phyloP scores from a whole-genome alignment of 352 stramenopile genomes.

The Lagenidium giganteum region DNA sequence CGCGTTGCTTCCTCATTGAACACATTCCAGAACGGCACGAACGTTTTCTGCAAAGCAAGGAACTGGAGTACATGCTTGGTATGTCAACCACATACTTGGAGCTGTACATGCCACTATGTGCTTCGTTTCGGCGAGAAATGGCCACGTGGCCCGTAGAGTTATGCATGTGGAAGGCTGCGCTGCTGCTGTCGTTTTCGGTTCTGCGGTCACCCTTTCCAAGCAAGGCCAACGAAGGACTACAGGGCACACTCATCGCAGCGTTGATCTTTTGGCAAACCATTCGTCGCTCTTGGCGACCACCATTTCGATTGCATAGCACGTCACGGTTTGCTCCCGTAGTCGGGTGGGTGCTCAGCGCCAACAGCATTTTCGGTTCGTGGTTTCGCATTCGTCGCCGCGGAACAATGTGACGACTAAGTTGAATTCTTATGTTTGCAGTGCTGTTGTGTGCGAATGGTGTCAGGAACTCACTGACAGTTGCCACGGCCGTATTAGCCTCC shows the following conservation, averaged over 20 bases:
- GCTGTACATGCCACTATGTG: slow-evolving; percentile 45
- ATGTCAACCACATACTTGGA: slow-evolving; percentile 56
- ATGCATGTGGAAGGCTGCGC: slow-evolving; percentile 38
- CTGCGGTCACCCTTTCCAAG: slow-evolving; percentile 34
- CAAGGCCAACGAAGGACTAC: slow-evolving; percentile 34
- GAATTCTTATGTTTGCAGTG: slow-evolving; percentile 15
- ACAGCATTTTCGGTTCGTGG: slow-evolving; percentile 41
- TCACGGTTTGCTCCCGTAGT: slow-evolving; percentile 26
- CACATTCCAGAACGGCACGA: slow-evolving; percentile 32
- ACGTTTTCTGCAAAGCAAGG: slow-evolving; percentile 35
- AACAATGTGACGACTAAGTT: not conserved
- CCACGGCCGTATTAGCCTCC: slow-evolving; percentile 40
- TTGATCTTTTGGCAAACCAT: slow-evolving; percentile 19
- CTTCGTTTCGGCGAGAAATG: slow-evolving; percentile 33
- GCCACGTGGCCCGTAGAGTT: slow-evolving; percentile 24
- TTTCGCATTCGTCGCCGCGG: not conserved
- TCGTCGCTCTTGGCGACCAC: slow-evolving; percentile 14
- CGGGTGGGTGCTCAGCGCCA: slow-evolving; percentile 36
- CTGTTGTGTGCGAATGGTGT: slow-evolving; percentile 52
- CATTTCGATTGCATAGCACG: slow-evolving; percentile 33
- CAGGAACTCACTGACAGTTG: slow-evolving; percentile 54
- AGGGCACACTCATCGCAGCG: slow-evolving; percentile 42
- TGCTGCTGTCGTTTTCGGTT: slow-evolving; percentile 49
- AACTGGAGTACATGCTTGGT: slow-evolving; percentile 48
- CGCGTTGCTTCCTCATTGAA: slow-evolving; percentile 25